phyloP scores from a whole-genome alignment of 805 yeast species.

The Candida loeiensis region DNA sequence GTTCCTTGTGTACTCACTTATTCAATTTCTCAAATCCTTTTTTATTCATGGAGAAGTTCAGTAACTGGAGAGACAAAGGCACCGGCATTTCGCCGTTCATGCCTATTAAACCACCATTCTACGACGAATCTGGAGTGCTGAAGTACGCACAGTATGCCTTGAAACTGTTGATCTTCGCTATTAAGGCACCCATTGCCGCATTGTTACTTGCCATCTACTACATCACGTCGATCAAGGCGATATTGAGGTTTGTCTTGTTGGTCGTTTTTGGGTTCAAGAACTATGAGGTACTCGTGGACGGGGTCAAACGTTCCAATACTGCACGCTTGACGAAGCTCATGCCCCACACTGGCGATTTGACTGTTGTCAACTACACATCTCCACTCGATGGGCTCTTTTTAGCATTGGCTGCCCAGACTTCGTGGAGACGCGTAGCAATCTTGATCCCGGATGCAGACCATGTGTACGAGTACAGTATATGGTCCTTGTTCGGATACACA shows the following conservation, averaged over 20 bases:
- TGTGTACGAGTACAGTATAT: slow-evolving; percentile 22
- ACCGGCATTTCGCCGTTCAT: slow-evolving; percentile 92
- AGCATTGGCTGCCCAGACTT: slow-evolving; percentile 15
- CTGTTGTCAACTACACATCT: slow-evolving; percentile 54
- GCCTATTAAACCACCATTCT: slow-evolving; percentile 43
- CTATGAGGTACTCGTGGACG: slow-evolving; percentile 43
- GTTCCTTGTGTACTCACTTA: neutral
- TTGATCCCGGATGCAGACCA: slow-evolving; percentile 36
- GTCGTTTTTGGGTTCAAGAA: slow-evolving; percentile 35
- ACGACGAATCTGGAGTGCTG: slow-evolving; percentile 3
- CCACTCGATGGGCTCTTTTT: slow-evolving; percentile 55
- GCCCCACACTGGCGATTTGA: slow-evolving; percentile 46
- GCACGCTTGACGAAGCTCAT: slow-evolving; percentile 26
- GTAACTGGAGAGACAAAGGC: slow-evolving; percentile 82
- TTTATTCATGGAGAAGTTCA: slow-evolving; percentile 68
- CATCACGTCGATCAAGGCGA: slow-evolving; percentile 18
- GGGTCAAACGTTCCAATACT: slow-evolving; percentile 44
- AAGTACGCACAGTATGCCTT: slow-evolving; percentile 9
- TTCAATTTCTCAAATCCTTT: neutral
- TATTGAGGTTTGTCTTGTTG: slow-evolving; percentile 20
- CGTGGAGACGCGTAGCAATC: slow-evolving; percentile 26
- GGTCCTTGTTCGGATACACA: slow-evolving; percentile 26
- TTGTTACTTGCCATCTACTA: slow-evolving; percentile 23
- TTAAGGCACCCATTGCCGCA: slow-evolving; percentile 31
- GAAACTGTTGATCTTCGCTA: slow-evolving; percentile 13